These are phyloP conservation scores for Lentinula sp. DNA, from an alignment of 768 basidiomycete species.

Conservation along the genomic window DNA sequence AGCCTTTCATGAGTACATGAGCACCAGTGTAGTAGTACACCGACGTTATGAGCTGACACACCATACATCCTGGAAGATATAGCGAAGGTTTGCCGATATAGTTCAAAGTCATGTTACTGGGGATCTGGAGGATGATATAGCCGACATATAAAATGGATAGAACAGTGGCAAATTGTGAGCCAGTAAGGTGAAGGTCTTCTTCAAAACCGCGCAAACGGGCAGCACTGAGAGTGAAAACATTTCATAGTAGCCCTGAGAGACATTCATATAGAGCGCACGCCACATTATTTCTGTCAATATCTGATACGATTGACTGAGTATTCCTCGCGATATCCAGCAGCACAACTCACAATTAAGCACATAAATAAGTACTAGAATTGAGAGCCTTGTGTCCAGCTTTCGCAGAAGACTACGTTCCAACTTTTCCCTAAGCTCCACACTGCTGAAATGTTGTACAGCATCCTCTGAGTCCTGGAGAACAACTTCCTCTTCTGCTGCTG, in stretches of 20 bases:
- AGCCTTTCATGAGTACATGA: neutral
- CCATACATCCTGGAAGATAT: constrained; percentile 65
- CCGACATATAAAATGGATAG: constrained; percentile 67
- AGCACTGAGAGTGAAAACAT: constrained; percentile 35
- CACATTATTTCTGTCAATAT: constrained; percentile 71
- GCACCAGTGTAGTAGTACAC: neutral
- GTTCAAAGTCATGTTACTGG: constrained; percentile 76
- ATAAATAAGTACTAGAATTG: constrained; percentile 41
- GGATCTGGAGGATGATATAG: constrained; percentile 77
- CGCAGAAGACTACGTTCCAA: constrained; percentile 23
- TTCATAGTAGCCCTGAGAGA: neutral
- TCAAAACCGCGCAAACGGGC: constrained; percentile 71
- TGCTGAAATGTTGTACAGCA: neutral
- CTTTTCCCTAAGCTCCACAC: neutral
- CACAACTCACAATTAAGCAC: constrained; percentile 41
- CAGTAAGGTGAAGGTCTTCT: constrained; percentile 55
- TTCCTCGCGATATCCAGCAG: constrained; percentile 18
- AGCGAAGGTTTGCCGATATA: constrained; percentile 61
- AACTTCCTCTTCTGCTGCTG: neutral
- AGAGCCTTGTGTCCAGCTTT: constrained; percentile 48
- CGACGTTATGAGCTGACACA: constrained; percentile 28
- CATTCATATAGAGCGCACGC: constrained; percentile 30
- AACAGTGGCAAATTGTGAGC: constrained; percentile 60
- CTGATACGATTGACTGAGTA: constrained; percentile 11
- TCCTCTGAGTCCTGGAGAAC: neutral